Base-by-base conservation (phyloP, 306 rosid genomes). In the Canavalia gladiata region DNA sequence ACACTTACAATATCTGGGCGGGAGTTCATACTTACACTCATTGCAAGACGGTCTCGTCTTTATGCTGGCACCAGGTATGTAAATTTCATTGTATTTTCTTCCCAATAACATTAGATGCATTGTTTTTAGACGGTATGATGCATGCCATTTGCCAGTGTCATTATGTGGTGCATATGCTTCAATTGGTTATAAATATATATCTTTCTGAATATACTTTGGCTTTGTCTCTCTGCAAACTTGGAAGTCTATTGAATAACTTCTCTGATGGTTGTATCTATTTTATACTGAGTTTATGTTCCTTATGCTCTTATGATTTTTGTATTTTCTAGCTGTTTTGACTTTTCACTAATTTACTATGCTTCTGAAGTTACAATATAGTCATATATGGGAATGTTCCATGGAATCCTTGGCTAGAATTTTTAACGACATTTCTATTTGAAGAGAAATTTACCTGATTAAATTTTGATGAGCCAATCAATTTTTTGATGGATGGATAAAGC, bases 61-160 rank as follows among this genome's bases (percentile, higher is more conserved):
- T 94, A 86, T 88, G 98, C 97, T 74, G 98, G 98, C 83, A 94
- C 98, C 77, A 90, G 98, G 98, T 94, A 43, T 75, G 87, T 46
- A 54, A 74, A 42, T 28, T 75, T 30, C 18, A 11, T 69, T 29
- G 25, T 52, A 74, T 72, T 73, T 58, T 58, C 58, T 79, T 72
- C 35, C 59, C 65, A 66, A 13, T 9, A 46, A 4, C 51, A 78
- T 41, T 29, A 39, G 65, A 7, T 69, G 6, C 54, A 81, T 39
- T 54, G 29, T 59, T 31, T 2, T 29, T 2, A 10, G 39, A 43
- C 56, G 6, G 57, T 74, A 29, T 57, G n/a, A 50, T 74, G 68
- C 28, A 28, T 74, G 62, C 11, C 60, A 64, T 63, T 64, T 77
- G 29, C 71, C 54, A 57, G 3, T 65, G 55, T 84, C 70, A 65